Evolutionary conservation across 1,284 basidiomycete species (phyloP), one percentile per base, ranked within the genome.

Genomic region (Pseudozyma hubeiensis): DNA sequence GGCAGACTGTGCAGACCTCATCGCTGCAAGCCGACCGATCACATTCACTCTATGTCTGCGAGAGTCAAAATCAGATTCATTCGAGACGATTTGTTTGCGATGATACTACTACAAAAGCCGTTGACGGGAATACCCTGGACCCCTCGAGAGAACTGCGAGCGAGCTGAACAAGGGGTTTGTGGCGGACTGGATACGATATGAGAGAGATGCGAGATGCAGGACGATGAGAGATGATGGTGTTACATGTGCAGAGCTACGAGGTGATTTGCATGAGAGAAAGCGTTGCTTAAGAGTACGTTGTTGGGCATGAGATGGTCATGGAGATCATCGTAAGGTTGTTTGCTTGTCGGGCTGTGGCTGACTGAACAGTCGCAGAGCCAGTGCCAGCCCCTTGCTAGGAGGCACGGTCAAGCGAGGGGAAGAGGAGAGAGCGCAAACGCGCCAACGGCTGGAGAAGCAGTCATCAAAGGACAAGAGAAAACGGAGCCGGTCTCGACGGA

Each of bases 391-490:
- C 41, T 19, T 47, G 47, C 53, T 54, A 48, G 44, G 45, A 64
- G 49, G 45, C 66, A 69, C 55, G 52, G 53, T 53, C 57, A 52
- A 37, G 53, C 46, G 52, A 53, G 37, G 52, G 37, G 45, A 31
- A n/a, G 29, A 9, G 41, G 46, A 46, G 30, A 61, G 50, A 63
- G 65, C 65, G 65, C 65, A 63, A 52, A 68, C 56, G 60, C 65
- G 61, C 61, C 66, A 69, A 69, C 61, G 66, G 66, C 61, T 63
- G 51, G 53, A 64, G 66, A 49, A 59, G 66, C 66, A 69, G 66
- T 62, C 54, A 57, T 66, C 57, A 30, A 40, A 29, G 35, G 43
- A 51, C 59, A 56, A 63, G 61, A 54, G 56, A 64, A 69, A 69
- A 69, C 56, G 56, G 61, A 59, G 68, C 68, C 62, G 58, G 68